Evolutionary conservation across 352 stramenopile genomes (phyloP), one percentile per base, ranked within the genome.

Genomic region (Globisporangium takayamanum): DNA sequence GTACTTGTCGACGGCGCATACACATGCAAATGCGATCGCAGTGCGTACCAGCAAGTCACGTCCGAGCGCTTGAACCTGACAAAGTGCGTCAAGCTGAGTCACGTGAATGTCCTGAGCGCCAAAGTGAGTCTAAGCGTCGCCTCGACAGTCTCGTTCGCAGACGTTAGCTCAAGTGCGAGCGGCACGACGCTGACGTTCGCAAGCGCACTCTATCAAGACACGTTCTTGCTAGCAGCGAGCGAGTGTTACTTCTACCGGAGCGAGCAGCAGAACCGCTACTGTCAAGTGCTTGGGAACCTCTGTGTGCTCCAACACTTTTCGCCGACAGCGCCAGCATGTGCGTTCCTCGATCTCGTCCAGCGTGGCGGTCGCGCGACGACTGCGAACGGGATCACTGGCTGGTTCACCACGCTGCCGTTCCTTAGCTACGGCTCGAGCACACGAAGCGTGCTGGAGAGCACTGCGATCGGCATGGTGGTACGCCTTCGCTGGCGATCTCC

Each of bases 291-390:
- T 6, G 87, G 83, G 12, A 98, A 98, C 62, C 60, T 98, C 15
- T 98, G 95, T 55, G 91, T 97, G 8, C 62, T 98, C n/a, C 84
- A 94, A 58, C 82, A 97, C 62, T 96, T 98, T 59, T 68, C 83
- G 26, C 61, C 78, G 22, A 62, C 66, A 1, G 59, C 73, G 6
- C 50, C 75, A 7, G 77, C 89, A 0, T 98, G 94, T 54, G 69
- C 69, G 22, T 59, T 97, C 7, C 77, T 96, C 47, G 60, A 86
- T 8, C 63, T 82, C 5, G 87, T 97, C 57, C 77, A 89, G 60
- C 73, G 70, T 39, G 83, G 66, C 30, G 74, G 76, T 1, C 72
- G 75, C 37, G 68, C 62, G 10, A 71, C 74, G 20, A 76, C 59
- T 15, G 69, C 70, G 3, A 84, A 88, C 50, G 60, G 36, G 22